Conservation (phyloP, 352 stramenopile species). For the Plasmopara viticola region DNA sequence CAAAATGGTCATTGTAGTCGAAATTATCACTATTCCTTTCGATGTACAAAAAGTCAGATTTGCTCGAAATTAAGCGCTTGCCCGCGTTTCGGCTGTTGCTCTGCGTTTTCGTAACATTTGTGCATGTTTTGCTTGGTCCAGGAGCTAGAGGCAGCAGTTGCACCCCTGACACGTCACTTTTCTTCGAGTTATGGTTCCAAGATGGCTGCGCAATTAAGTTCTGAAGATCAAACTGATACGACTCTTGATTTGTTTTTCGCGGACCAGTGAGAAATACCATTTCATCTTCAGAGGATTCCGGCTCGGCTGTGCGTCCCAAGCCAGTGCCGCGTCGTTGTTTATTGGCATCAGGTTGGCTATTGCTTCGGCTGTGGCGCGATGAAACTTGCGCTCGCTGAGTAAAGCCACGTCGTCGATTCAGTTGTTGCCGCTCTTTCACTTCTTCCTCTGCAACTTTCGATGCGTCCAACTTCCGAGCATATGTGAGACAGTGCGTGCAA, state of each 20-base stretch:
- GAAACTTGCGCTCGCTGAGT: slow-evolving; percentile 2
- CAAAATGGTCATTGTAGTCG: slow-evolving; percentile 16
- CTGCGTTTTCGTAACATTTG: slow-evolving; percentile 3
- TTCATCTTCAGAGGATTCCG: slow-evolving; percentile 4
- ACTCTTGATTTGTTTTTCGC: slow-evolving; percentile 4
- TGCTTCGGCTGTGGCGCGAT: slow-evolving; percentile 8
- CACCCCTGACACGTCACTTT: slow-evolving; percentile 4
- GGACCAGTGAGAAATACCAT: slow-evolving; percentile 12
- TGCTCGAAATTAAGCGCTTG: not conserved
- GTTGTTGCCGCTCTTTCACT: slow-evolving; percentile 11
- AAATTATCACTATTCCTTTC: slow-evolving; percentile 1
- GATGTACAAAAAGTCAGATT: not conserved
- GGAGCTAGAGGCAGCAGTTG: slow-evolving; percentile 8
- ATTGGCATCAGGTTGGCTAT: slow-evolving; percentile 9
- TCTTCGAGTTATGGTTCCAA: slow-evolving; percentile 21
- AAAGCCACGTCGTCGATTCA: slow-evolving; percentile 9
- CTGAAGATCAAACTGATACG: slow-evolving; percentile 7
- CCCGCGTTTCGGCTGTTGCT: slow-evolving; percentile 8
- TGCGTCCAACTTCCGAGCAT: slow-evolving; percentile 23
- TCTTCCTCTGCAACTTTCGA: slow-evolving; percentile 29
- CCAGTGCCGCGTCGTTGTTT: slow-evolving; percentile 10
- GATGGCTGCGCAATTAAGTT: slow-evolving; percentile 7
- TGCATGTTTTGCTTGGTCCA: slow-evolving; percentile 2
- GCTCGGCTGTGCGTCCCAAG: not conserved
- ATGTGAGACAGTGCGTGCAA: slow-evolving; percentile 32